phyloP scores from a whole-genome alignment of 148 eudicot species.

The Silene uniflora region DNA sequence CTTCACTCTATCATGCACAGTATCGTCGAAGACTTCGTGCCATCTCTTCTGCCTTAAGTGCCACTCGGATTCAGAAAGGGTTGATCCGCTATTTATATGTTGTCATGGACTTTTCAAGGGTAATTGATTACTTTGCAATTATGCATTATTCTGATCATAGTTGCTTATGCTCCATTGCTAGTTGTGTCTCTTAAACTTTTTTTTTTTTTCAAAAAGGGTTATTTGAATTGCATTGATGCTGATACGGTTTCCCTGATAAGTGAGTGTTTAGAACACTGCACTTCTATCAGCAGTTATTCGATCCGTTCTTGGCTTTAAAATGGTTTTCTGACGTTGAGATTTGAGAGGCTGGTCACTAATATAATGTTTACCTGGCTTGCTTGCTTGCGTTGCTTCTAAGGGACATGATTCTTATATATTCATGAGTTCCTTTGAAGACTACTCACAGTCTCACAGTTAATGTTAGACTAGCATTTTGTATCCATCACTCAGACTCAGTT shows the following conservation, averaged over 20 bases:
- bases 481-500: too few relatives aligned
- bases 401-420: too few relatives aligned
- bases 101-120: slow-evolving; percentile 83
- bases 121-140: slow-evolving; percentile 31
- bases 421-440: too few relatives aligned
- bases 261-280: too few relatives aligned
- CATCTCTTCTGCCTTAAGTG: slow-evolving; percentile 43
- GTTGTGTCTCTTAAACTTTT: not conserved
- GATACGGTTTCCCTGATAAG: too few relatives aligned
- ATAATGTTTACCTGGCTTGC: too few relatives aligned
- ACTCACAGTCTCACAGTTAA: too few relatives aligned
- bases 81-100: slow-evolving; percentile 79
- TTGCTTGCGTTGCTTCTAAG: too few relatives aligned
- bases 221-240: too few relatives aligned
- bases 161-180: not conserved
- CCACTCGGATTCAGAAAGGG: slow-evolving; percentile 83
- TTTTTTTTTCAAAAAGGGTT: too few relatives aligned
- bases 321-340: not conserved
- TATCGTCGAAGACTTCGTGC: slow-evolving; percentile 76
- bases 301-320: not conserved
- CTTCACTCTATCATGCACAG: slow-evolving; percentile 67
- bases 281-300: too few relatives aligned
- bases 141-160: not conserved
- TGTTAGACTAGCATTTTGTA: too few relatives aligned
- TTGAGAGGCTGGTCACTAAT: not conserved